A percentile compares a stretch with the other conserved stretches of the same genome.
These are phyloP conservation scores for Ogataea chonburiensis DNA, from an alignment of 805 yeast genomes.

Conservation along the genomic window DNA sequence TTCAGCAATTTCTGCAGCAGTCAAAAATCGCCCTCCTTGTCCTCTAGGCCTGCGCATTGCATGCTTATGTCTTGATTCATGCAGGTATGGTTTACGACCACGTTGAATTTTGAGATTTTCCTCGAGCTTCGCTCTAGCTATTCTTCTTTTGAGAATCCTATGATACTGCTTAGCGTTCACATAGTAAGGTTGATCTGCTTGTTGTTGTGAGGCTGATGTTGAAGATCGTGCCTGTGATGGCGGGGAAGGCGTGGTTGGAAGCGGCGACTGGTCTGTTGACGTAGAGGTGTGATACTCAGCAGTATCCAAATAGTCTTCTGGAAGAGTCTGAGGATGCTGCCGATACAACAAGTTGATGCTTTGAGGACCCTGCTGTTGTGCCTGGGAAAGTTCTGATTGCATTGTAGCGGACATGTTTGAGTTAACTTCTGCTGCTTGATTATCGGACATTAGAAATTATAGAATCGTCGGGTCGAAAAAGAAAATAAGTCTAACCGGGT, in stretches of 20 bases:
- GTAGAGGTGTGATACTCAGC: slow-evolving; percentile 21
- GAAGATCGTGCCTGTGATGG: slow-evolving; percentile 14
- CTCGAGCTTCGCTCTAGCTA: slow-evolving; percentile 91
- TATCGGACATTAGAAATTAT: slow-evolving; percentile 11
- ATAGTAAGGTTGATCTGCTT: slow-evolving; percentile 84
- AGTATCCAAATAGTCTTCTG: slow-evolving; percentile 22
- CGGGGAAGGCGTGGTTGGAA: slow-evolving; percentile 23
- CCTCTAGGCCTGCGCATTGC: slow-evolving; percentile 99
- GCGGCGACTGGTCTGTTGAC: slow-evolving; percentile 24
- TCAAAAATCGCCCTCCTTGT: slow-evolving; percentile 94
- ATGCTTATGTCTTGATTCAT: slow-evolving; percentile 96
- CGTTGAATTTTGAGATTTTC: slow-evolving; percentile 84
- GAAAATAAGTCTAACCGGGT: slow-evolving; percentile 8
- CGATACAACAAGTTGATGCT: slow-evolving; percentile 17
- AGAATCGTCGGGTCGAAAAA: slow-evolving; percentile 13
- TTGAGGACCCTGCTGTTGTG: slow-evolving; percentile 15
- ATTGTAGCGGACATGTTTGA: slow-evolving; percentile 18
- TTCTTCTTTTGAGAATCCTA: slow-evolving; percentile 85
- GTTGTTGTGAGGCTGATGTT: slow-evolving; percentile 19
- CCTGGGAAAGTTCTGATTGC: slow-evolving; percentile 20
- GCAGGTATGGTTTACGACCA: slow-evolving; percentile 90
- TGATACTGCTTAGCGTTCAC: slow-evolving; percentile 98
- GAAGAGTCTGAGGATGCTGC: slow-evolving; percentile 13
- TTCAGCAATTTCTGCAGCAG: slow-evolving; percentile 89
- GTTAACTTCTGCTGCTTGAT: slow-evolving; percentile 11